Percentiles rank a stretch among this genome's conserved stretches.
These are phyloP conservation scores for Phylloboletellus chloephorus DNA, from an alignment of 1,284 basidiomycete species.

Conservation along the genomic window DNA sequence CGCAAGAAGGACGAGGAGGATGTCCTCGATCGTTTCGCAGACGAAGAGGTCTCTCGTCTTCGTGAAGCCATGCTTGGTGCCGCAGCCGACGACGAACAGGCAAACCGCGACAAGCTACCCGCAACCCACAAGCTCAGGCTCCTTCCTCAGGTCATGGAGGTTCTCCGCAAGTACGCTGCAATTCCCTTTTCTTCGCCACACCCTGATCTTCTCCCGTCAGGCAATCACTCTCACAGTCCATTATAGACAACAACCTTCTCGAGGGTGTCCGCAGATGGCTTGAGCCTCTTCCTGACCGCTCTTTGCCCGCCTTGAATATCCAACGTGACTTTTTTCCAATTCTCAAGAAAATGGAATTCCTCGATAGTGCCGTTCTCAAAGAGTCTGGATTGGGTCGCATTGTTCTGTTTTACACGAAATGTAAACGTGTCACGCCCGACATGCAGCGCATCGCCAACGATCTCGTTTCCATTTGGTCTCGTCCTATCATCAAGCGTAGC, in stretches of 20 bases:
- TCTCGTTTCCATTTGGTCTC: slow-evolving; percentile 84
- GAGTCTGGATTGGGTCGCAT: slow-evolving; percentile 90
- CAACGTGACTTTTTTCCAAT: slow-evolving; percentile 88
- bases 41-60: slow-evolving; percentile 85
- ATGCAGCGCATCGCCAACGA: slow-evolving; percentile 80
- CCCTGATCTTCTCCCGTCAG: slow-evolving; percentile 35
- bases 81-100: slow-evolving; percentile 78
- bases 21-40: slow-evolving; percentile 80
- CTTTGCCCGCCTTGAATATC: slow-evolving; percentile 93
- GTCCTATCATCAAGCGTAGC: slow-evolving; percentile 91
- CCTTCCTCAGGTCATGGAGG: slow-evolving; percentile 86
- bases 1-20: slow-evolving; percentile 76
- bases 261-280: slow-evolving; percentile 91
- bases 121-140: slow-evolving; percentile 84
- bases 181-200: background rate
- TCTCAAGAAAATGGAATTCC: slow-evolving; percentile 84
- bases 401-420: slow-evolving; percentile 93
- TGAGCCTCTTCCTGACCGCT: slow-evolving; percentile 89
- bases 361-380: slow-evolving; percentile 88
- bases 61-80: slow-evolving; percentile 85
- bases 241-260: slow-evolving; percentile 92
- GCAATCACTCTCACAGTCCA: slow-evolving; percentile 83
- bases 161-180: slow-evolving; percentile 79
- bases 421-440: slow-evolving; percentile 80
- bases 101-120: slow-evolving; percentile 80